Percentiles rank a stretch among this genome's conserved stretches.
phyloP scores from a whole-genome alignment of 2,329 filamentous ascomycete species.

The Tetracladium maxilliforme region DNA sequence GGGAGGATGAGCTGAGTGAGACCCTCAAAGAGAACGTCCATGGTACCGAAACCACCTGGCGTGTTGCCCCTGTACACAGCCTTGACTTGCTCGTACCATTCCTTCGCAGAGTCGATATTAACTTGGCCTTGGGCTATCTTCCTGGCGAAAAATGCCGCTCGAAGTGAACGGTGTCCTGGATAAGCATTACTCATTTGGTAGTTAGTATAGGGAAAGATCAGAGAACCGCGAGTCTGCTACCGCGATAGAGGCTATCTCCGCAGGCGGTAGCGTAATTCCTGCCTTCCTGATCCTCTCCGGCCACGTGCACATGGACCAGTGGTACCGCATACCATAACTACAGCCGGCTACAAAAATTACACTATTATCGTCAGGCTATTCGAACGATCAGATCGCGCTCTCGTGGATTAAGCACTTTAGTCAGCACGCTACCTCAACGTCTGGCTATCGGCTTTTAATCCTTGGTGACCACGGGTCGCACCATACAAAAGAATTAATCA shows the following conservation, averaged over 20 bases:
- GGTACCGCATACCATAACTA: too few relatives aligned
- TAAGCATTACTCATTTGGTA: too few relatives aligned
- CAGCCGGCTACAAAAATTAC: too few relatives aligned
- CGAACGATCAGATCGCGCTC: too few relatives aligned
- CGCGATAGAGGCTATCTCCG: conserved; percentile 4
- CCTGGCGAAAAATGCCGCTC: conserved; percentile 77
- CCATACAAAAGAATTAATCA: conserved; percentile 5
- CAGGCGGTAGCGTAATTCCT: conserved; percentile 1
- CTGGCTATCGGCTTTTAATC: conserved; percentile 3
- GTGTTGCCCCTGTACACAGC: too few relatives aligned
- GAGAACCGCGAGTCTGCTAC: conserved; percentile 5
- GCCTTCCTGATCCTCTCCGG: conserved; percentile 5
- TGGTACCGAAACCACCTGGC: conserved; percentile 7
- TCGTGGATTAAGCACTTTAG: conserved; percentile 3
- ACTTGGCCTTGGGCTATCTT: conserved; percentile 53
- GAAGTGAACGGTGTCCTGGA: conserved; percentile 84
- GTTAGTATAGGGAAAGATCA: too few relatives aligned
- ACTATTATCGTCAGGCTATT: too few relatives aligned
- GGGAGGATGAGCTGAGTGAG: conserved; percentile 39
- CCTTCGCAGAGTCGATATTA: conserved; percentile 38
- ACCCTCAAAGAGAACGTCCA: conserved; percentile 41
- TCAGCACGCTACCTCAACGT: not conserved
- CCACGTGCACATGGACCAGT: conserved; percentile 2
- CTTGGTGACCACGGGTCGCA: conserved; percentile 7
- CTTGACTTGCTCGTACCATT: conserved; percentile 46